Base-by-base conservation (phyloP, 2,329 filamentous ascomycete genomes). In the Ascochyta viciae-villosae region DNA sequence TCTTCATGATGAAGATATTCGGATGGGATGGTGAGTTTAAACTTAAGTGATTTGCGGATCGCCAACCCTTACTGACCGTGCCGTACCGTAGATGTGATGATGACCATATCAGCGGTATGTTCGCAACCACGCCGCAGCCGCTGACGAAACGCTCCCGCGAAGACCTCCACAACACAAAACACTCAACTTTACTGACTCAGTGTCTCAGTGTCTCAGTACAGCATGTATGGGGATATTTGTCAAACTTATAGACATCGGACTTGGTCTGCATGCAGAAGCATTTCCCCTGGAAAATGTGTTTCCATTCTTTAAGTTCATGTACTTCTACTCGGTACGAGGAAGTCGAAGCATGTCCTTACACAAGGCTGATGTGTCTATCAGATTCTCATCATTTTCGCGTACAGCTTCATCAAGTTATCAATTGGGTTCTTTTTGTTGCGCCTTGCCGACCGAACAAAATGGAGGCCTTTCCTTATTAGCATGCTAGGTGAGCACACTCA, bases 361-460 rank as follows among this genome's bases (percentile, higher is more conserved):
- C 12, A 10, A 2, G 13, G 4, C 22, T 45, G n/a, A 45, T 24
- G 6, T 4, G 12, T 37, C 7, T 13, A 13, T 7, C 23, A 46
- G 44, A 66, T 84, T 42, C 70, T 82, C 37, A 76, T 80, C 16
- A 77, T 83, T 57, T 59, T 77, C n/a, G 63, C 77, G 0, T 77
- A 80, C 26, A 74, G 76, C 41, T 67, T 77, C 8, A 77, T 82
- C 66, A 83, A 83, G 64, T 73, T 83, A 4, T 82, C 80, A 1
- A 76, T 82, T 29, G 77, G 74, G 8, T 74, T 80, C 29, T 81
- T 82, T 60, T 68, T 83, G 16, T 70, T 82, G 50, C 72, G 81
- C 24, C 62, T 82, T 10, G 77, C 77, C 10, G 66, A 67, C 37
- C 54, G 63, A 15, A 68, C 64, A 6, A 57, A 43, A 45, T 50